Percentiles rank a stretch among this genome's conserved stretches.
Conservation (phyloP, 2,329 filamentous ascomycete genomes). For the Colletotrichum orbiculare region DNA sequence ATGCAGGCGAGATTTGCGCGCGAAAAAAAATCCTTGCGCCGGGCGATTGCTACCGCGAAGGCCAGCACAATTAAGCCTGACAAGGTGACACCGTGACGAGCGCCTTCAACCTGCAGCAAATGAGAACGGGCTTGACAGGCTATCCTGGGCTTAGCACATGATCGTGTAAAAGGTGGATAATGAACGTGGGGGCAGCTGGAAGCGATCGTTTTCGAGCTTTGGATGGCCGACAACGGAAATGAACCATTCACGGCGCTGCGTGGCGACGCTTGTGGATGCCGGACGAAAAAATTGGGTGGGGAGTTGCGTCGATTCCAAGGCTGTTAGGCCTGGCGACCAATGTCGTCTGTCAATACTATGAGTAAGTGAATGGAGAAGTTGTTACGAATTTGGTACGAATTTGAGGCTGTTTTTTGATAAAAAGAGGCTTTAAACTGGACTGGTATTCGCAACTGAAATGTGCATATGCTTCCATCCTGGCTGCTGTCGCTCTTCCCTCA, state of each 20-base stretch:
- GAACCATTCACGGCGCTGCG: constrained; percentile 11
- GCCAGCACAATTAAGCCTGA: neutral
- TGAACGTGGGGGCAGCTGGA: constrained; percentile 21
- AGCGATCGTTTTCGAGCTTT: neutral
- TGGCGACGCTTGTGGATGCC: constrained; percentile 9
- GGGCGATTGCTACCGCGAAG: constrained; percentile 6
- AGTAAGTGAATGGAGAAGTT: too few species aligned
- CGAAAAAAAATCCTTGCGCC: constrained; percentile 23
- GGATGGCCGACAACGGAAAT: constrained; percentile 5
- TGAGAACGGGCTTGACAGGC: constrained; percentile 8
- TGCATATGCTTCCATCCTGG: too few species aligned
- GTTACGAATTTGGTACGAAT: too few species aligned
- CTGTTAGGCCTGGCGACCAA: neutral
- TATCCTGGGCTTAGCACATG: constrained; percentile 18
- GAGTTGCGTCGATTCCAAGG: constrained; percentile 18
- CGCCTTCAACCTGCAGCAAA: neutral
- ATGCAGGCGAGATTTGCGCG: constrained; percentile 29
- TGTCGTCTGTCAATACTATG: too few species aligned
- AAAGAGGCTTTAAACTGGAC: too few species aligned
- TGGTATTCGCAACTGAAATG: too few species aligned
- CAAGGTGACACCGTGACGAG: neutral
- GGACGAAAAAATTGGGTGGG: constrained; percentile 15
- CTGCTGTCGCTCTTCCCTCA: too few species aligned
- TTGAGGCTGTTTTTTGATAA: too few species aligned
- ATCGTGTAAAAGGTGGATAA: constrained; percentile 25